Conservation (phyloP, 306 rosid species). For the Pyrus betulifolia region DNA sequence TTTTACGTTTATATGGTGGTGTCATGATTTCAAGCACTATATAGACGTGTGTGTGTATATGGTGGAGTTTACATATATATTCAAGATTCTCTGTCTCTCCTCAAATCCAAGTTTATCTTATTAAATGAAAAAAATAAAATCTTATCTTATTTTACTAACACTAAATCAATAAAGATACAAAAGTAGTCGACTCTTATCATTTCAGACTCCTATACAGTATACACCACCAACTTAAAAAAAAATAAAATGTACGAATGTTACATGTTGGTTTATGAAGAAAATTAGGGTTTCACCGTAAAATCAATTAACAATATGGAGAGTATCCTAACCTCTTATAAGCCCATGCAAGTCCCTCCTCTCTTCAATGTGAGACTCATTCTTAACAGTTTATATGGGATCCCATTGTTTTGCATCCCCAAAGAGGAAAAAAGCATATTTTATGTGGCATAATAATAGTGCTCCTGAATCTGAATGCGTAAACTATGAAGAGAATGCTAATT, state of each 20-base stretch:
- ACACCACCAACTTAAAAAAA: too few species aligned
- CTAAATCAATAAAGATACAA: neutral
- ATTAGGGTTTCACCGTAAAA: too few species aligned
- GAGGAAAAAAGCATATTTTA: neutral
- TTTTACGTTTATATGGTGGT: neutral
- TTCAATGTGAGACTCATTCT: too few species aligned
- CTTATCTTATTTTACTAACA: neutral
- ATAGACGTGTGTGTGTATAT: neutral
- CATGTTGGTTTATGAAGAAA: too few species aligned
- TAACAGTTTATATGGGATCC: neutral
- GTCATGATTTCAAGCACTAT: neutral
- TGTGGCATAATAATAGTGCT: neutral
- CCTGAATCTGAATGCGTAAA: neutral
- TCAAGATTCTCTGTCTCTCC: constrained; percentile 11
- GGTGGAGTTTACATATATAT: constrained; percentile 9
- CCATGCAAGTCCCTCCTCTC: too few species aligned
- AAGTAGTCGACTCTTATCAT: neutral
- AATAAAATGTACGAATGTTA: neutral
- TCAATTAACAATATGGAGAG: too few species aligned
- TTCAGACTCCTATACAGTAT: neutral
- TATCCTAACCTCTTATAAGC: too few species aligned
- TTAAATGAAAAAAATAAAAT: neutral
- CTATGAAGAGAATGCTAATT: neutral
- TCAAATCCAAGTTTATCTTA: constrained; percentile 2
- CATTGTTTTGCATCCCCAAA: neutral